phyloP scores from a whole-genome alignment of 1,139 yeast species.

The Saccharomycopsis phalli region DNA sequence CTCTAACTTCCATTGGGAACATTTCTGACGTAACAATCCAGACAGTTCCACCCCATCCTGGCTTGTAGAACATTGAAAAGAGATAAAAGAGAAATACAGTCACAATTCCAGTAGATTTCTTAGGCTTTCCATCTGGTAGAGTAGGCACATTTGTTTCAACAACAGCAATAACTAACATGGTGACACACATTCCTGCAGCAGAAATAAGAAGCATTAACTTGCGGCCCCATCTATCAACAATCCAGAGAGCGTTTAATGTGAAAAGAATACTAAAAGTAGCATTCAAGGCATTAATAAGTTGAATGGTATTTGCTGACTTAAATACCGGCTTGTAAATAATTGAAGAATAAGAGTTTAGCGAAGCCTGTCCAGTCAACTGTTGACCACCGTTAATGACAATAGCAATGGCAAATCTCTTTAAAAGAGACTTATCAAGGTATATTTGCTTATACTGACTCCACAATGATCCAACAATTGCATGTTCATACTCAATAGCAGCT shows the following conservation, averaged over 20 bases:
- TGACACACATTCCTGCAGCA: slow-evolving; percentile 56
- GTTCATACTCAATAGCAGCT: slow-evolving; percentile 22
- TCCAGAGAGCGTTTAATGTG: slow-evolving; percentile 20
- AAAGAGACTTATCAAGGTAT: slow-evolving; percentile 19
- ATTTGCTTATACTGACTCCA: slow-evolving; percentile 20
- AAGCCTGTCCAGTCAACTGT: slow-evolving; percentile 21
- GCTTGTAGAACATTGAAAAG: slow-evolving; percentile 22
- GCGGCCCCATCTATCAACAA: slow-evolving; percentile 67
- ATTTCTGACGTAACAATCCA: slow-evolving; percentile 20
- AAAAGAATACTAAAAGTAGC: slow-evolving; percentile 20
- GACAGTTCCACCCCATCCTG: slow-evolving; percentile 21
- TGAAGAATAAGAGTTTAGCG: slow-evolving; percentile 21
- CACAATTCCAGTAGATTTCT: slow-evolving; percentile 21
- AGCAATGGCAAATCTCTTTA: slow-evolving; percentile 14
- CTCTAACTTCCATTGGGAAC: slow-evolving; percentile 21
- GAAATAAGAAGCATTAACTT: slow-evolving; percentile 62
- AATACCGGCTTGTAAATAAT: slow-evolving; percentile 19
- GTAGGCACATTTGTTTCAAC: slow-evolving; percentile 27
- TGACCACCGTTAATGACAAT: slow-evolving; percentile 20
- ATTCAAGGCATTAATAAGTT: slow-evolving; percentile 21
- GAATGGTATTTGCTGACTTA: slow-evolving; percentile 17
- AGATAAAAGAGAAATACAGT: slow-evolving; percentile 19
- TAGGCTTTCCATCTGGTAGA: slow-evolving; percentile 14
- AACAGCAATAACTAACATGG: slow-evolving; percentile 53
- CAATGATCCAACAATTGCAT: slow-evolving; percentile 11